Evolutionary conservation across 2,329 filamentous ascomycete species (phyloP), one percentile per base, ranked within the genome.

Genomic region (Canariomyces notabilis): DNA sequence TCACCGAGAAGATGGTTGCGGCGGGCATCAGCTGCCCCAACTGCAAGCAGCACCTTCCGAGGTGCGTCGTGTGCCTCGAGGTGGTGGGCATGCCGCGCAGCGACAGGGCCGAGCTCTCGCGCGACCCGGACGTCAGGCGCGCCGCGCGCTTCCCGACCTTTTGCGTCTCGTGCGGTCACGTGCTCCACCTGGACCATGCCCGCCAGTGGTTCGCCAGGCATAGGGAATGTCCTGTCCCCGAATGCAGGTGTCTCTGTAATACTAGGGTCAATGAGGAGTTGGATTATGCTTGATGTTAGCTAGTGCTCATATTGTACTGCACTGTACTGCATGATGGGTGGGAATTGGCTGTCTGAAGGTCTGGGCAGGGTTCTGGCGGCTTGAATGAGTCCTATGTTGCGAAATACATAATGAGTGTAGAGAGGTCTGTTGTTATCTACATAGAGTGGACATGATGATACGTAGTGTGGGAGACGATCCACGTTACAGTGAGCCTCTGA

Each of bases 11-110:
- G 59, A 73, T 82, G 56, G 60, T 60, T 53, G 74, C 74, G 53
- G 73, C 76, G 3, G 82, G 82, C 9, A 74, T 85, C 46, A 79
- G 75, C 62, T 86, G 82, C 50, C 80, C 80, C 16, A 80, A 75
- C 61, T 86, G 82, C 62, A 81, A 80, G 29, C 74, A 81, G 22
- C 80, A 83, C 54, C 71, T 86, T 35, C 80, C 81, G 21, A 75
- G 82, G 2, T 86, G 82, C 58, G 79, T 82, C 18, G 77, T 85
- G 15, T 86, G 82, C 55, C 71, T 85, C 47, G 77, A 85, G 63
- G 73, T 82, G 39, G 78, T 85, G 2, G 82, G 82, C 22, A 72
- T 82, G 36, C 78, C 80, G 44, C 74, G 81, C 36, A 80, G 78
- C 23, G 77, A 81, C 61, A 36, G 44, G 37, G 39, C 31, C 2